Percentiles rank a stretch among this genome's conserved stretches.
These are phyloP conservation scores for Fimicolochytrium jonesii DNA, from an alignment of 192 early-diverging fungal genomes.

Conservation along the genomic window DNA sequence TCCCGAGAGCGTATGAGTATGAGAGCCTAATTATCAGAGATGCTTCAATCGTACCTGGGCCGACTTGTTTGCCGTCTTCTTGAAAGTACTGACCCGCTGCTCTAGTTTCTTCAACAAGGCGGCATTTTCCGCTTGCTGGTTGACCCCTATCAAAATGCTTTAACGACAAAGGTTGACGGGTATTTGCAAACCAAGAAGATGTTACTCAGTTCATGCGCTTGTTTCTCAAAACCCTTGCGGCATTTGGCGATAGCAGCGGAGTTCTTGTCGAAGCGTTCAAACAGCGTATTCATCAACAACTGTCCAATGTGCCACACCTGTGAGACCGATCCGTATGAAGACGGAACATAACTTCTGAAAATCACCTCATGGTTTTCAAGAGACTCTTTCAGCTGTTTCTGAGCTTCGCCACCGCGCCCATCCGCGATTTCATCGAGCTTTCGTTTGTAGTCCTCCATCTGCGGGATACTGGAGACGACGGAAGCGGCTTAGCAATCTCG, in stretches of 20 bases:
- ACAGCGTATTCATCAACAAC: background rate
- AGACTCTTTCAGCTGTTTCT: background rate
- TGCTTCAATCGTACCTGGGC: background rate
- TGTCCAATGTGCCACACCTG: background rate
- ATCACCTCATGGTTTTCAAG: background rate
- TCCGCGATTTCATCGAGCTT: background rate
- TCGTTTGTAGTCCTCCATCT: background rate
- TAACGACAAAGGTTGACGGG: background rate
- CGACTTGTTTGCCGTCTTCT: background rate
- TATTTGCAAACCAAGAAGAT: background rate
- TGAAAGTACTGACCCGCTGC: background rate
- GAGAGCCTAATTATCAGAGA: background rate
- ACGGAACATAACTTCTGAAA: background rate
- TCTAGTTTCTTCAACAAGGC: background rate
- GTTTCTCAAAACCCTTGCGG: background rate
- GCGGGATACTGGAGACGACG: background rate
- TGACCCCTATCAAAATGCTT: background rate
- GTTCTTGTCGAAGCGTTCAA: background rate
- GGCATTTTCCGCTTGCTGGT: background rate
- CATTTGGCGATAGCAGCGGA: background rate
- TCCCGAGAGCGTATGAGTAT: background rate
- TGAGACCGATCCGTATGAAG: background rate
- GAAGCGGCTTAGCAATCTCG: background rate
- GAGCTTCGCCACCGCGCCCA: background rate
- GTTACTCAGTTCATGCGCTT: background rate